Base-by-base conservation (phyloP, 2,329 filamentous ascomycete genomes). In the Sphaerostilbella broomeana region DNA sequence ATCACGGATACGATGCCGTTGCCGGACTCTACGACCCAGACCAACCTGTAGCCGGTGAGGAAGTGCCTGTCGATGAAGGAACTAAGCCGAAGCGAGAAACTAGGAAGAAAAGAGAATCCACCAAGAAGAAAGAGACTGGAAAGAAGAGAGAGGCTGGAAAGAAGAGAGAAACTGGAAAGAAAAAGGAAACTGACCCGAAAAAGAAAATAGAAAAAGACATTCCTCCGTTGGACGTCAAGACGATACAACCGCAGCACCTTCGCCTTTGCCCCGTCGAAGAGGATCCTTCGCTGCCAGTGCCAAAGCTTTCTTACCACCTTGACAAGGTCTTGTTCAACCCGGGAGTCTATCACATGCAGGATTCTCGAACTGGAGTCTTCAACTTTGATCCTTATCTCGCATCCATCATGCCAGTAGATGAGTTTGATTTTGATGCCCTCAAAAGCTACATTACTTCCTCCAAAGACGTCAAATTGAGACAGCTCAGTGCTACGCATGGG, bases 341-440 rank as follows among this genome's bases (percentile, higher is more conserved):
- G 2, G 89, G 92, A 16, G 86, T 95, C 25, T 95, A 95, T 59
- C 81, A 86, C 35, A 74, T 98, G 36, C 89, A 94, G 61, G 92
- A 98, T 58, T 80, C 83, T 17, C 77, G 86, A 42, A 88, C 90
- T 26, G 75, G 80, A 13, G 87, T 97, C 6, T 98, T 80, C 72
- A 98, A 98, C 59, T 98, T 98, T 53, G 90, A 98, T 56, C 92
- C 94, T 0, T 95, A 95, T 55, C 73, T 98, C 15, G 79, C 88
- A 44, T 80, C 79, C 37, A 94, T 98, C 52, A 97, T 97, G 87
- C 89, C 92, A 2, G 81, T 92, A 12, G 69, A 77, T 2, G 86
- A 98, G 55, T 98, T 98, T 55, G 86, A 98, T 55, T 98, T 94
- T 60, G 75, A 85, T 42, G 81, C 87, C 4, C 63, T 98, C 38